A percentile compares a stretch with the other conserved stretches of the same genome.
These are phyloP conservation scores for Ceriops zippeliana DNA, from an alignment of 345 rosid genomes.

Conservation along the genomic window DNA sequence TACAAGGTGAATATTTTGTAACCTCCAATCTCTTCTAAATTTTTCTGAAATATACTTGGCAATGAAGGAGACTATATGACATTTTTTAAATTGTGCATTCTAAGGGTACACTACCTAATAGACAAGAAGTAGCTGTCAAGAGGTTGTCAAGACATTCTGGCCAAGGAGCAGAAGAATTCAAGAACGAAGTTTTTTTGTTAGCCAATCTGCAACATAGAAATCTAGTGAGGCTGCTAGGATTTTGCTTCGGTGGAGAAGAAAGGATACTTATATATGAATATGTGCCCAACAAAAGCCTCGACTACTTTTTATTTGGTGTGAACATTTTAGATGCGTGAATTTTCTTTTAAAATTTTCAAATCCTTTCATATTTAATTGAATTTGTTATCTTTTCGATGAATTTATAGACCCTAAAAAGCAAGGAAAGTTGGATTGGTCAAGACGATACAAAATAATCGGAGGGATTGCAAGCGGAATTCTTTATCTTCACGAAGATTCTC, in stretches of 20 bases:
- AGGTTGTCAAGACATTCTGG: constrained; percentile 35
- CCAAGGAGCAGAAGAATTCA: constrained; percentile 46
- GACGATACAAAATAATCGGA: constrained; percentile 42
- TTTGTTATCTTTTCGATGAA: not conserved
- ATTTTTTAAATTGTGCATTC: not conserved
- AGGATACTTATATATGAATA: constrained; percentile 52
- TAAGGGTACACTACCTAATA: constrained; percentile 41
- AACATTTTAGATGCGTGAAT: not conserved
- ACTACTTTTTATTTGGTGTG: constrained; percentile 34
- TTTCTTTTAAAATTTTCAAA: not conserved
- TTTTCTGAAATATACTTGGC: too few relatives aligned
- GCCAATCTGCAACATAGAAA: constrained; percentile 52
- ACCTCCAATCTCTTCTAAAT: too few relatives aligned
- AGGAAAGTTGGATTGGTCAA: constrained; percentile 40
- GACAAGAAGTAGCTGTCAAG: constrained; percentile 45
- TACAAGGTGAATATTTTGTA: constrained; percentile 38
- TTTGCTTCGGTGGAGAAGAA: constrained; percentile 44
- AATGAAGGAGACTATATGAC: too few relatives aligned
- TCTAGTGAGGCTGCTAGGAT: constrained; percentile 42
- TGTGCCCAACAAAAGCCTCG: constrained; percentile 47
- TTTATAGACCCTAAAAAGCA: constrained; percentile 31
- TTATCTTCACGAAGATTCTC: constrained; percentile 53
- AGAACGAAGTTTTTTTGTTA: constrained; percentile 42
- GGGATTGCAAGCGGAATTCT: constrained; percentile 56
- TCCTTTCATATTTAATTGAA: not conserved